phyloP scores from a whole-genome alignment of 495 filamentous ascomycete genomes.

The Evernia prunastri region DNA sequence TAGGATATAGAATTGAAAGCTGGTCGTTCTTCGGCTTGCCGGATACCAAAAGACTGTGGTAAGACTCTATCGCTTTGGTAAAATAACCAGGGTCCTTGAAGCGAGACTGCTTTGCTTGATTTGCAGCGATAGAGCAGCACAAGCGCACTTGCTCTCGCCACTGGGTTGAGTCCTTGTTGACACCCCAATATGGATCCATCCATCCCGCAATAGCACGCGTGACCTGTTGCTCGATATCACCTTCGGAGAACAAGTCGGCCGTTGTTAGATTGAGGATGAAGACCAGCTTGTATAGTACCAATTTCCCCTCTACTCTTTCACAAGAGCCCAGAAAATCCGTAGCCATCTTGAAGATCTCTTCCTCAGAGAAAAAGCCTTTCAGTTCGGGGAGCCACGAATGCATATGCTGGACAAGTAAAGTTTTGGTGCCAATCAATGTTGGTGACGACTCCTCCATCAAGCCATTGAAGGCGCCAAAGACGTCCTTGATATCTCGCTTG shows the following conservation, averaged over 20 bases:
- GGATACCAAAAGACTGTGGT: slow-evolving; percentile 62
- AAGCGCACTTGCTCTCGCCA: slow-evolving; percentile 91
- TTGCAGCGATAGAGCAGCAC: slow-evolving; percentile 83
- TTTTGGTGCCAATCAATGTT: slow-evolving; percentile 85
- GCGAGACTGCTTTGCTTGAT: slow-evolving; percentile 70
- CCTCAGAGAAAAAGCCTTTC: slow-evolving; percentile 61
- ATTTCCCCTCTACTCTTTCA: slow-evolving; percentile 77
- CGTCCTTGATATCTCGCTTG: slow-evolving; percentile 71
- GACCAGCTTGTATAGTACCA: slow-evolving; percentile 89
- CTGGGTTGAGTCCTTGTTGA: slow-evolving; percentile 62
- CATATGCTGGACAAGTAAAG: slow-evolving; percentile 91
- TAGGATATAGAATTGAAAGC: slow-evolving; percentile 83
- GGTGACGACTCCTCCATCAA: slow-evolving; percentile 85
- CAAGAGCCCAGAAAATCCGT: slow-evolving; percentile 93
- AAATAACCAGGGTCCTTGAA: slow-evolving; percentile 79
- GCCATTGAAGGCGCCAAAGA: slow-evolving; percentile 82
- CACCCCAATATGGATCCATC: slow-evolving; percentile 93
- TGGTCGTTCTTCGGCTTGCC: slow-evolving; percentile 58
- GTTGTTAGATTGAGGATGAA: slow-evolving; percentile 85
- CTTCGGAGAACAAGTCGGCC: slow-evolving; percentile 68
- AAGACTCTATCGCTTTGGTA: slow-evolving; percentile 84
- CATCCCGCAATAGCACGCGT: slow-evolving; percentile 79
- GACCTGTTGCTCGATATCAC: slow-evolving; percentile 64
- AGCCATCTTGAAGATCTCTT: slow-evolving; percentile 85
- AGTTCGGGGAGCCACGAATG: slow-evolving; percentile 94